Evolutionary conservation across 306 rosid genomes (phyloP).

Genomic region (Quercus agrifolia): DNA sequence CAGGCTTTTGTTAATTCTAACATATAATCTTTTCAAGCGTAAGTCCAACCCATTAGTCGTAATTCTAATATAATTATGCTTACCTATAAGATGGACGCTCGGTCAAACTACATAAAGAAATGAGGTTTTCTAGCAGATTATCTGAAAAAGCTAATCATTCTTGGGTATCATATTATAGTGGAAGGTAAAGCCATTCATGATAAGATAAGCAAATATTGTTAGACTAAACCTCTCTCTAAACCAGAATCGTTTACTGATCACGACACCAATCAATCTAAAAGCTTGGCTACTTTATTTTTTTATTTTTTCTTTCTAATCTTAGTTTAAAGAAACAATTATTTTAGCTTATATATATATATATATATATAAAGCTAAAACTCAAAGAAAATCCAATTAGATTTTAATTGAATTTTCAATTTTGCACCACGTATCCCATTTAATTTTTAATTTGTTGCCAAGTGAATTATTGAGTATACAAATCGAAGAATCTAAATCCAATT

Average conservation of each 20-base stretch:
- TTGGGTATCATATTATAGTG: background rate
- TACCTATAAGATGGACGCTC: background rate
- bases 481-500: fast-evolving
- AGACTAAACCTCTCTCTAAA: no score
- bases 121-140: background rate
- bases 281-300: background rate
- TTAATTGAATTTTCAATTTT: no score
- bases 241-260: no score
- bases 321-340: background rate
- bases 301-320: background rate
- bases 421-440: fast-evolving
- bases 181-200: background rate
- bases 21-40: background rate
- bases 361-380: no score
- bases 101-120: background rate
- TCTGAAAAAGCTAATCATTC: background rate
- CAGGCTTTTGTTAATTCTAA: background rate
- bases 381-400: no score
- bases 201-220: background rate
- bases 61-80: background rate
- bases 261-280: background rate
- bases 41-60: background rate
- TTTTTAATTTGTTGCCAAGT: no score
- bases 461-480: no score
- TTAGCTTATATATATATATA: background rate